These are phyloP conservation scores for Metroxylon sagu DNA, from an alignment of 176 grass and related monocot genomes.

Conservation along the genomic window DNA sequence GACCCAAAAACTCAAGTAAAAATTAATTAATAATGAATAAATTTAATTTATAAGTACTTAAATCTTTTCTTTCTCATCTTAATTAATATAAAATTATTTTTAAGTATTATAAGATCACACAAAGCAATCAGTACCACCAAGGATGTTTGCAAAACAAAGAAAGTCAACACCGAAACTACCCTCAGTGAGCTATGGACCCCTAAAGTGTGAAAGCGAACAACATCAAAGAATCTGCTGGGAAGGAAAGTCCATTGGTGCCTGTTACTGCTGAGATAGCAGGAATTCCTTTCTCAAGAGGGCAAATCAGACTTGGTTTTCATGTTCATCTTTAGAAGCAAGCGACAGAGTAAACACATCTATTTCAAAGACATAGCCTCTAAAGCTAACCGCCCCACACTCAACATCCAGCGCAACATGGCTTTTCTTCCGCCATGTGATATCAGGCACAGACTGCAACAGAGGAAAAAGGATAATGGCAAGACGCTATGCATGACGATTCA, in stretches of 20 bases:
- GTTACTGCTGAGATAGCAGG: conserved; percentile 87
- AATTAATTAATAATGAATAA: too few relatives aligned
- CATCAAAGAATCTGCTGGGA: conserved; percentile 64
- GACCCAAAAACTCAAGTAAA: too few relatives aligned
- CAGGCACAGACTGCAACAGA: conserved; percentile 30
- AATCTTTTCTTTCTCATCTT: too few relatives aligned
- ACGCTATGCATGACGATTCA: conserved; percentile 27
- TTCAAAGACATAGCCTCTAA: conserved; percentile 83
- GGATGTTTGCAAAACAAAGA: not conserved
- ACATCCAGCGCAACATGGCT: conserved; percentile 72
- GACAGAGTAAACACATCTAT: conserved; percentile 79
- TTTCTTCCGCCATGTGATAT: conserved; percentile 53
- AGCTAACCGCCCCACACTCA: conserved; percentile 85
- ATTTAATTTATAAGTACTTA: too few relatives aligned
- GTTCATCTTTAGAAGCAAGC: conserved; percentile 89
- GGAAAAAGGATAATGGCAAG: not conserved
- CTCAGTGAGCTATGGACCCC: conserved; percentile 80
- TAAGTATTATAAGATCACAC: too few relatives aligned
- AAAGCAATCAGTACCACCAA: too few relatives aligned
- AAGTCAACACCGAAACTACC: conserved; percentile 19
- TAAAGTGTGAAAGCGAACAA: conserved; percentile 72
- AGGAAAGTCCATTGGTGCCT: conserved; percentile 73
- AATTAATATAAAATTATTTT: too few relatives aligned
- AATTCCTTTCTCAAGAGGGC: conserved; percentile 77
- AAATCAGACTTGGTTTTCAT: conserved; percentile 96